These are phyloP conservation scores for Fusarium sp. DNA, from an alignment of 2,329 filamentous ascomycete species.

Conservation along the genomic window DNA sequence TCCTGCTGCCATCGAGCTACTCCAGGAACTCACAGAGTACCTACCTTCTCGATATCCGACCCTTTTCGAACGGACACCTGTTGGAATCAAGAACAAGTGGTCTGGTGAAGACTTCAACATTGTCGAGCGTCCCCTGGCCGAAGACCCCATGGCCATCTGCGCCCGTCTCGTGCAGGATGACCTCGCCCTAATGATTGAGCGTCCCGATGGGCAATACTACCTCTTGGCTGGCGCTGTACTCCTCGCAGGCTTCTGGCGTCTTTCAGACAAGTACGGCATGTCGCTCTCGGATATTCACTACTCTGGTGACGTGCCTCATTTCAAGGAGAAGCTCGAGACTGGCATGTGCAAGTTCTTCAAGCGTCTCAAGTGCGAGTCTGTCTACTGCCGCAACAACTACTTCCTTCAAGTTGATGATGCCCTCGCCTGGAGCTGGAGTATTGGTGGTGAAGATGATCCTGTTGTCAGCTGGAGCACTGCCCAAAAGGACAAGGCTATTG, in stretches of 20 bases:
- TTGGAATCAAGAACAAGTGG: constrained; percentile 76
- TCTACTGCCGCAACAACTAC: constrained; percentile 80
- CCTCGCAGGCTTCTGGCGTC: constrained; percentile 84
- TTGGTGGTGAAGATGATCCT: constrained; percentile 76
- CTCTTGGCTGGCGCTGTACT: constrained; percentile 81
- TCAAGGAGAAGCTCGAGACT: constrained; percentile 76
- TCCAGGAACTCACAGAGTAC: constrained; percentile 79
- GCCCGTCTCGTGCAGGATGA: constrained; percentile 84
- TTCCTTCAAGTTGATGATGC: constrained; percentile 88
- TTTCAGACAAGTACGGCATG: constrained; percentile 86
- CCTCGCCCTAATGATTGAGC: constrained; percentile 85
- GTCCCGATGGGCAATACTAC: constrained; percentile 81
- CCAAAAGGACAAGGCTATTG: constrained; percentile 77
- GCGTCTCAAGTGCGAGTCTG: constrained; percentile 74
- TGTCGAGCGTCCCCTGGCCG: constrained; percentile 69
- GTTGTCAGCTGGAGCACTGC: constrained; percentile 80
- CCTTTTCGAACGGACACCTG: constrained; percentile 72
- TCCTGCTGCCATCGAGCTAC: constrained; percentile 78
- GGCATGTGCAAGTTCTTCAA: constrained; percentile 87
- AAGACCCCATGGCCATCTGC: constrained; percentile 83
- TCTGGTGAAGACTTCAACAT: constrained; percentile 81
- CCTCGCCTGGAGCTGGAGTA: constrained; percentile 80
- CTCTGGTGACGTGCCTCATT: constrained; percentile 80
- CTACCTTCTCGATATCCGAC: constrained; percentile 80
- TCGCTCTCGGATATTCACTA: constrained; percentile 83